Conservation (phyloP, 202 grass and related monocot genomes). For the Eragrostis tef region DNA sequence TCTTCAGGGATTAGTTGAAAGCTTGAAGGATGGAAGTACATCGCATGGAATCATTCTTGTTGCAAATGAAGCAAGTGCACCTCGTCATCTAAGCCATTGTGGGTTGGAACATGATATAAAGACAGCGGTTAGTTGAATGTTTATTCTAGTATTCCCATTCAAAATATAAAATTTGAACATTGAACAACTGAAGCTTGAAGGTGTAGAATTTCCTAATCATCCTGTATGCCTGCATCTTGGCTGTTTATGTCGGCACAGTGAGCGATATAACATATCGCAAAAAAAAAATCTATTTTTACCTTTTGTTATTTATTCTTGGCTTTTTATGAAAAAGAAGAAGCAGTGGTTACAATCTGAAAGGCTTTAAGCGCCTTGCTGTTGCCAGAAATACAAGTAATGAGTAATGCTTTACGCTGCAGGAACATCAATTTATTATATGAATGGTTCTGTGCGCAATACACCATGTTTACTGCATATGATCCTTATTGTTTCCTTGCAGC, state of each 20-base stretch:
- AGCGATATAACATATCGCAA: slow-evolving; percentile 10
- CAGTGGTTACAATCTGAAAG: slow-evolving; percentile 12
- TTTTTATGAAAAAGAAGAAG: slow-evolving; percentile 2
- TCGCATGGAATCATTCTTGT: slow-evolving; percentile 76
- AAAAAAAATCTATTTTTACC: background rate
- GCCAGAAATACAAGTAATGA: background rate
- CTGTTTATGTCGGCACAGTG: background rate
- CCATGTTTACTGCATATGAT: slow-evolving; percentile 38
- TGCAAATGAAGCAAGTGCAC: slow-evolving; percentile 63
- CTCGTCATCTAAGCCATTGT: slow-evolving; percentile 79
- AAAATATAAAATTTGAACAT: slow-evolving; percentile 24
- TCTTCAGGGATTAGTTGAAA: slow-evolving; percentile 73
- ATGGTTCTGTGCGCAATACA: background rate
- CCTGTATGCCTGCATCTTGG: too few species aligned
- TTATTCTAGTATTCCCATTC: slow-evolving; percentile 21
- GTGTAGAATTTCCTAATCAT: slow-evolving; percentile 4
- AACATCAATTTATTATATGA: slow-evolving; percentile 5
- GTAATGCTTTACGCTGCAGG: slow-evolving; percentile 19
- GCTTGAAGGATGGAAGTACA: slow-evolving; percentile 58
- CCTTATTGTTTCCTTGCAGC: slow-evolving; percentile 52
- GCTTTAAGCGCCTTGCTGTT: background rate
- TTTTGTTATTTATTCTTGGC: background rate
- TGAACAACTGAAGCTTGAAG: background rate
- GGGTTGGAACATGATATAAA: slow-evolving; percentile 74
- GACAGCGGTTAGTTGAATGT: slow-evolving; percentile 60